A percentile compares a stretch with the other conserved stretches of the same genome.
These are phyloP conservation scores for Colletotrichum sp. DNA, from an alignment of 2,329 filamentous ascomycete species.

Conservation along the genomic window DNA sequence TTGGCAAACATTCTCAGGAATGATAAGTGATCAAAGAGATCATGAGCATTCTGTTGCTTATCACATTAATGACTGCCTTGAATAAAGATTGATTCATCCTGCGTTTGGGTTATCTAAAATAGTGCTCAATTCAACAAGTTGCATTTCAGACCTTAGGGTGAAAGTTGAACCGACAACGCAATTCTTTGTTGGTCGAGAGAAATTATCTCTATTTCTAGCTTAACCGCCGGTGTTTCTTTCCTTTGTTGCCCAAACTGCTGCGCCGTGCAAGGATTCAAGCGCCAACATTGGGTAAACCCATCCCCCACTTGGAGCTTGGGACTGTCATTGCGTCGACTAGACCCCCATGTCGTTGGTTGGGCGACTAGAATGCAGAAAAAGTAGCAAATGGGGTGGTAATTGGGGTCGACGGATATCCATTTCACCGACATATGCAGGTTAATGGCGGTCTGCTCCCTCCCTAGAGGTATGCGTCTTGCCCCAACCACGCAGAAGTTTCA, in stretches of 20 bases:
- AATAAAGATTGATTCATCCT: background rate
- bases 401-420: background rate
- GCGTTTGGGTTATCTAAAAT: background rate
- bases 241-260: background rate
- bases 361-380: background rate
- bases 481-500: background rate
- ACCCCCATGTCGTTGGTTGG: background rate
- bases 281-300: background rate
- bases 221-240: background rate
- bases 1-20: too few species aligned
- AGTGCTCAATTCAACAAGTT: background rate
- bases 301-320: background rate
- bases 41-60: too few species aligned
- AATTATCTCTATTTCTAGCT: background rate
- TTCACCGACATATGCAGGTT: background rate
- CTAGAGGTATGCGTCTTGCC: background rate
- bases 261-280: background rate
- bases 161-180: background rate
- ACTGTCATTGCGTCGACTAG: background rate
- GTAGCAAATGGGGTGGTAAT: too few species aligned
- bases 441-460: background rate
- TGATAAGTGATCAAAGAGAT: too few species aligned
- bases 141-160: background rate
- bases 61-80: too few species aligned
- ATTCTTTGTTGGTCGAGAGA: background rate